phyloP scores from a whole-genome alignment of 768 basidiomycete genomes.

The Xerocomellus chrysenteron region DNA sequence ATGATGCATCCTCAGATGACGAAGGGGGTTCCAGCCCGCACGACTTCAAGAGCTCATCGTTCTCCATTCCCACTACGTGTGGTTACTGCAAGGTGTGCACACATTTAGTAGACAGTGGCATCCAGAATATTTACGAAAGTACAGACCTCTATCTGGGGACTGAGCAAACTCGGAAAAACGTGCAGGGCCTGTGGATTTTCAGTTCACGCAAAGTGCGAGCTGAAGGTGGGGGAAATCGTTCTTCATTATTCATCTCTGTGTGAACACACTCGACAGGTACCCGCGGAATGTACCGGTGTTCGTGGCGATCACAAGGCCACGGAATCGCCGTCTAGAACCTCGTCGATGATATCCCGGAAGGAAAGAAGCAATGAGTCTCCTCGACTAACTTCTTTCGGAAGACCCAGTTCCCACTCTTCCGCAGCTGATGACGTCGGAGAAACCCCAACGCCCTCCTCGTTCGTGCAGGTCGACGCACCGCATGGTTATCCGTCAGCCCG shows the following conservation, averaged over 20 bases:
- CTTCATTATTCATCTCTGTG: slow-evolving; percentile 3
- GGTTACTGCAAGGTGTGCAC: slow-evolving; percentile 72
- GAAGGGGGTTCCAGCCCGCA: slow-evolving; percentile 71
- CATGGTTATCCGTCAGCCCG: slow-evolving; percentile 49
- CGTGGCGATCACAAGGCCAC: slow-evolving; percentile 27
- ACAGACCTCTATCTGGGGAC: slow-evolving; percentile 83
- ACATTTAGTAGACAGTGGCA: not conserved
- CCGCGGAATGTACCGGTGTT: slow-evolving; percentile 59
- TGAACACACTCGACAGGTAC: slow-evolving; percentile 47
- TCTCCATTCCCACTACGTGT: slow-evolving; percentile 82
- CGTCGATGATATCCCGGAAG: slow-evolving; percentile 35
- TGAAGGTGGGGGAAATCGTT: slow-evolving; percentile 55
- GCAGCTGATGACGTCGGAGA: slow-evolving; percentile 8
- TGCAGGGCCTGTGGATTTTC: slow-evolving; percentile 76
- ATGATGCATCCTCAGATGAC: slow-evolving; percentile 51
- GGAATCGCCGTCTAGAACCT: slow-evolving; percentile 30
- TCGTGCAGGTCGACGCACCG: slow-evolving; percentile 43
- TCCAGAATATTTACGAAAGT: slow-evolving; percentile 3
- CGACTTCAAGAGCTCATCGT: slow-evolving; percentile 80
- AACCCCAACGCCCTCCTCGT: slow-evolving; percentile 56
- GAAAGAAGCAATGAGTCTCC: slow-evolving; percentile 24
- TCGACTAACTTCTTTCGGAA: slow-evolving; percentile 4
- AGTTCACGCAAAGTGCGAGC: slow-evolving; percentile 82
- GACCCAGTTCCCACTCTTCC: slow-evolving; percentile 7
- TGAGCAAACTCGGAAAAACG: slow-evolving; percentile 84